Evolutionary conservation across 352 stramenopile genomes (phyloP).

Genomic region (Thraustochytrium sp.): DNA sequence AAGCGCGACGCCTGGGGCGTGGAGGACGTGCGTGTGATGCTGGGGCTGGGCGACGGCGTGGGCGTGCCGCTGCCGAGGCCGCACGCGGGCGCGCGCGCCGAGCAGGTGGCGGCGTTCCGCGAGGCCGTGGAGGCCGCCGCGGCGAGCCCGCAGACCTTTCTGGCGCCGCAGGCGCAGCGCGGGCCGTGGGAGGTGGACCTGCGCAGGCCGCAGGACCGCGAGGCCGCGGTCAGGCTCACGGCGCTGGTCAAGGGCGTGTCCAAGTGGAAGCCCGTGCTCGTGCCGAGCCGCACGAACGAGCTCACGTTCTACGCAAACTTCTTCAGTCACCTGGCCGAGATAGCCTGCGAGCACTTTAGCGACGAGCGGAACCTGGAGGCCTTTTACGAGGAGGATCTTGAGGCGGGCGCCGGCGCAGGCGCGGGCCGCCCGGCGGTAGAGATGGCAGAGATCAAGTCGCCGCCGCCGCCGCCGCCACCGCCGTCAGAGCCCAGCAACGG

Average conservation of each 20-base stretch:
- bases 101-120: background rate
- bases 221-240: background rate
- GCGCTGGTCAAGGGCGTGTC: background rate
- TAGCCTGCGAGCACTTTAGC: constrained; percentile 18
- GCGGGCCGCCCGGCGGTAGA: background rate
- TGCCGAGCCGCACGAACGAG: background rate
- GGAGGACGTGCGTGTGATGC: no score
- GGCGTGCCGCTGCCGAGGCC: no score
- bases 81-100: background rate
- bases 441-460: background rate
- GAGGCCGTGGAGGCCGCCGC: background rate
- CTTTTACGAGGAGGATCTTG: constrained; percentile 25
- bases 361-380: constrained; percentile 23
- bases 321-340: background rate
- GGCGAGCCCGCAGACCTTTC: background rate
- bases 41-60: no score
- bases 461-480: background rate
- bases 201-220: background rate
- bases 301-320: constrained; percentile 29
- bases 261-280: constrained; percentile 14
- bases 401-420: background rate
- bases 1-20: no score
- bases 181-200: background rate
- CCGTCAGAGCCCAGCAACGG: background rate
- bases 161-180: background rate